Evolutionary conservation across 169 alveolate genomes (phyloP).

Genomic region (Cryptosporidium viatorum): DNA sequence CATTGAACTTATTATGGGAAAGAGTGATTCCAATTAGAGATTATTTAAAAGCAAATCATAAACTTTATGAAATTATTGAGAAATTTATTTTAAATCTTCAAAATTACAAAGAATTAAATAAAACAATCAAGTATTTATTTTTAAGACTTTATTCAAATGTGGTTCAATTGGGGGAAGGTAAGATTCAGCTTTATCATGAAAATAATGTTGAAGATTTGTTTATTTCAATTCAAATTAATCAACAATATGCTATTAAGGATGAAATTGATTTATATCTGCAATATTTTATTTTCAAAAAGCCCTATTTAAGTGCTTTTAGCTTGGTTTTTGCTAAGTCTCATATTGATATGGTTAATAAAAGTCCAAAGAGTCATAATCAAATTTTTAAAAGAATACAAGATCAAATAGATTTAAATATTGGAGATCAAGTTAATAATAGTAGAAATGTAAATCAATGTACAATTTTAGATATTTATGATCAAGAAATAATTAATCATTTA

Average conservation of each 20-base stretch:
- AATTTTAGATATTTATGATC: constrained; percentile 25
- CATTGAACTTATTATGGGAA: constrained; percentile 38
- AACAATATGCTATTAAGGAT: neutral
- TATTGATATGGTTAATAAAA: neutral
- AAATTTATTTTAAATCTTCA: neutral
- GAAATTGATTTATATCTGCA: constrained; percentile 18
- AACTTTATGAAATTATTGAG: constrained; percentile 1
- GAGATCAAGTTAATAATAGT: neutral
- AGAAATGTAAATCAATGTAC: neutral
- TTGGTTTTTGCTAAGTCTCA: neutral
- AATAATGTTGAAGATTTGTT: constrained; percentile 4
- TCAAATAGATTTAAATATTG: neutral
- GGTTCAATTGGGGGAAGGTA: constrained; percentile 12
- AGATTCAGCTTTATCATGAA: constrained; percentile 1
- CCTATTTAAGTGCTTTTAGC: neutral
- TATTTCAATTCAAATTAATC: neutral
- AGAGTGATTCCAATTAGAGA: constrained; percentile 13
- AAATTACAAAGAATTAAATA: neutral
- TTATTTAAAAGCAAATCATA: neutral
- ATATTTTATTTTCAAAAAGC: constrained; percentile 15
- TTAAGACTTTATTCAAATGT: constrained; percentile 41
- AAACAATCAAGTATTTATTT: constrained; percentile 15
- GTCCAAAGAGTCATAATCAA: neutral
- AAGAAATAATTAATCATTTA: neutral
- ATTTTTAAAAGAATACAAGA: no score